phyloP scores from a whole-genome alignment of 441 rosid genomes.

The Geranium incanum region DNA sequence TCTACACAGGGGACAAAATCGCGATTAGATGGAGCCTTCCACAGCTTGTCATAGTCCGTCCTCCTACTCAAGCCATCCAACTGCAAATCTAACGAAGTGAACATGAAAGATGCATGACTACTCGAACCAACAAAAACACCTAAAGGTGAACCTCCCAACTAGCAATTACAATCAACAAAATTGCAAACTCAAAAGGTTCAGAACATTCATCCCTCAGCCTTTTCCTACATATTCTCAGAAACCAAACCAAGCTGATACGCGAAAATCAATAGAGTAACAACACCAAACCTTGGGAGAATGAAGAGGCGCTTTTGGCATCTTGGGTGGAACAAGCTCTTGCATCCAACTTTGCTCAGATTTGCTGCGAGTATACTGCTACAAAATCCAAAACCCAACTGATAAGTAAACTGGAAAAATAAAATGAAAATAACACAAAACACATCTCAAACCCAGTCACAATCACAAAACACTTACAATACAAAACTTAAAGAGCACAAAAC shows the following conservation, averaged over 20 bases:
- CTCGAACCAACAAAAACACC: constrained; percentile 25
- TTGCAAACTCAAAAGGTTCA: background rate
- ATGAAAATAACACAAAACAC: background rate
- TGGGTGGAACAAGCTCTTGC: constrained; percentile 49
- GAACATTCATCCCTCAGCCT: background rate
- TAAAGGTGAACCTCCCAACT: background rate
- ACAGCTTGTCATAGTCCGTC: constrained; percentile 45
- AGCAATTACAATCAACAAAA: background rate
- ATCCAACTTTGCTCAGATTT: constrained; percentile 48
- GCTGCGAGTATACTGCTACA: constrained; percentile 29
- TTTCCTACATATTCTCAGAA: constrained; percentile 3
- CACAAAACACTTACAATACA: background rate
- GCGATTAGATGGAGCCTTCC: constrained; percentile 70
- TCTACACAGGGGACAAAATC: constrained; percentile 54
- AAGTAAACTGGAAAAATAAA: background rate
- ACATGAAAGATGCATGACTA: constrained; percentile 76
- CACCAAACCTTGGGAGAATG: constrained; percentile 52
- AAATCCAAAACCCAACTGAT: background rate
- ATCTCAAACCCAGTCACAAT: background rate
- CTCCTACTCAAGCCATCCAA: constrained; percentile 39
- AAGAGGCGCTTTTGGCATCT: constrained; percentile 39
- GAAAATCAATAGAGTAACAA: constrained; percentile 1
- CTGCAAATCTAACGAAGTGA: constrained; percentile 91
- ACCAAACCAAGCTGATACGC: constrained; percentile 1
- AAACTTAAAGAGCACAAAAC: background rate